A percentile compares a stretch with the other conserved stretches of the same genome.
Conservation (phyloP, 257 asterid species). For the Nicotiana tabacum region DNA sequence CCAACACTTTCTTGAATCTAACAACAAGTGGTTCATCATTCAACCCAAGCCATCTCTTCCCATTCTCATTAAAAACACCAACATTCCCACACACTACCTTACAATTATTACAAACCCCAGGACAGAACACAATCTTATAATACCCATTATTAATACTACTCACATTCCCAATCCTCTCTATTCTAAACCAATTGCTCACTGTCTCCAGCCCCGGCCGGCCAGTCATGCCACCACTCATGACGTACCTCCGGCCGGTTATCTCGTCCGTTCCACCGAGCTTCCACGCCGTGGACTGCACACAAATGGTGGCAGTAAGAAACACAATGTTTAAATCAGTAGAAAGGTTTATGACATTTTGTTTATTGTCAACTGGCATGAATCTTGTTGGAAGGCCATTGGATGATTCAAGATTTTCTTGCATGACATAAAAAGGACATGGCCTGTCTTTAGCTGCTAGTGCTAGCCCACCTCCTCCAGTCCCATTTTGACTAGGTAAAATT, state of each 20-base stretch:
- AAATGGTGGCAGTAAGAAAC: conserved; percentile 41
- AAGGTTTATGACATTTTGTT: conserved; percentile 16
- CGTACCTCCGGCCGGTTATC: conserved; percentile 32
- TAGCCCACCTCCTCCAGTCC: conserved; percentile 42
- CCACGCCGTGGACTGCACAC: conserved; percentile 57
- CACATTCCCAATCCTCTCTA: conserved; percentile 32
- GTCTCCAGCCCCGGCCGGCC: conserved; percentile 42
- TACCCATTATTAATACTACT: neutral
- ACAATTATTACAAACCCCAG: conserved; percentile 33
- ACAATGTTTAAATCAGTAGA: conserved; percentile 38
- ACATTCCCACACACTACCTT: conserved; percentile 39
- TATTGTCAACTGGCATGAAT: conserved; percentile 24
- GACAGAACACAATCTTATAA: conserved; percentile 47
- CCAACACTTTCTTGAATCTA: conserved; percentile 30
- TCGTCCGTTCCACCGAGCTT: conserved; percentile 24
- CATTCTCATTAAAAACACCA: conserved; percentile 42
- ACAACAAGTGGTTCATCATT: conserved; percentile 35
- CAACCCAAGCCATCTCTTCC: conserved; percentile 44
- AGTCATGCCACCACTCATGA: conserved; percentile 33
- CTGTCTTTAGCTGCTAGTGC: conserved; percentile 38
- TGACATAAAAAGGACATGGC: conserved; percentile 38
- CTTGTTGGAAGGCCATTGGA: conserved; percentile 38
- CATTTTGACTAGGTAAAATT: conserved; percentile 17
- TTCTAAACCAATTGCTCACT: conserved; percentile 47
- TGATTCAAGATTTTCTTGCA: conserved; percentile 33